Conservation (phyloP, 192 early-diverging fungal genomes). For the Spizellomyces sp. region DNA sequence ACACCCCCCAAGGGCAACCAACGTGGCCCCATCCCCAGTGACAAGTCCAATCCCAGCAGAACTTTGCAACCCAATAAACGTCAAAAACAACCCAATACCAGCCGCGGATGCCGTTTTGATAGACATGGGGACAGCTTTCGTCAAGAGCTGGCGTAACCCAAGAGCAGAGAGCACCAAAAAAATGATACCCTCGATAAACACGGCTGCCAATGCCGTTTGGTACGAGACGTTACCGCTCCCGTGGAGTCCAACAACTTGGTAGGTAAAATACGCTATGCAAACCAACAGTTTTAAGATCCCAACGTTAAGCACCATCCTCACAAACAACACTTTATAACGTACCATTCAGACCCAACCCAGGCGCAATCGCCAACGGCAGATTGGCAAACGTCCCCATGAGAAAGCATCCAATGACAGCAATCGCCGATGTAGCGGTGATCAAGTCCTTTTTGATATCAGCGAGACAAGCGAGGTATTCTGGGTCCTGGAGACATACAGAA, state of each 20-base stretch:
- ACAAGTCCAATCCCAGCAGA: conserved; percentile 83
- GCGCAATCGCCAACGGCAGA: conserved; percentile 77
- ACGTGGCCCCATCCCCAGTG: conserved; percentile 58
- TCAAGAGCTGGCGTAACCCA: conserved; percentile 81
- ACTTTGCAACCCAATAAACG: conserved; percentile 77
- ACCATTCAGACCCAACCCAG: conserved; percentile 83
- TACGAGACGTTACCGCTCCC: conserved; percentile 77
- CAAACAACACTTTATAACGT: no score
- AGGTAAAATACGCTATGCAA: conserved; percentile 85
- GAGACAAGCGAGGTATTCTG: conserved; percentile 65
- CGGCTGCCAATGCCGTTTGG: conserved; percentile 69
- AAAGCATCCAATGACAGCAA: conserved; percentile 53
- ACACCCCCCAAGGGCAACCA: conserved; percentile 76
- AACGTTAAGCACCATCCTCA: no score
- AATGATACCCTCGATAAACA: conserved; percentile 81
- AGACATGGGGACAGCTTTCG: conserved; percentile 67
- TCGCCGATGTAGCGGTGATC: conserved; percentile 73
- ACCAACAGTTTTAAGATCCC: no score
- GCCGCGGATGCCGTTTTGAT: conserved; percentile 75
- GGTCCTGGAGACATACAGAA: conserved; percentile 52
- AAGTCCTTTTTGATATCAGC: conserved; percentile 66
- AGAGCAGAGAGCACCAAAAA: conserved; percentile 76
- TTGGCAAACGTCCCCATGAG: conserved; percentile 61
- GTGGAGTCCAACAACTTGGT: conserved; percentile 80
- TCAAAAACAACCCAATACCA: conserved; percentile 78